These are phyloP conservation scores for Peronospora farinosa DNA, from an alignment of 352 stramenopile genomes.

Conservation along the genomic window DNA sequence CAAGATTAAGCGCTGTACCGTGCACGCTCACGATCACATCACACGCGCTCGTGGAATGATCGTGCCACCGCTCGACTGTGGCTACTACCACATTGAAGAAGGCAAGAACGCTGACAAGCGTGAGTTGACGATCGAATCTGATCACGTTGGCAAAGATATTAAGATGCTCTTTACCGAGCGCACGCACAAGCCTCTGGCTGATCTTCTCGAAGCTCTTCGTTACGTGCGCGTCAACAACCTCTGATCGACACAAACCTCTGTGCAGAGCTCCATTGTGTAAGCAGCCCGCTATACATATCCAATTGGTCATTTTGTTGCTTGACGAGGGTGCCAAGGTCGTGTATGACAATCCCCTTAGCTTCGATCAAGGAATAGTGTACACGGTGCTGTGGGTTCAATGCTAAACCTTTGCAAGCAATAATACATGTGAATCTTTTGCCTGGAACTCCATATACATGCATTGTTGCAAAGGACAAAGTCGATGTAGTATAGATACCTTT, in stretches of 20 bases:
- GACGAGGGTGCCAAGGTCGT: conserved; percentile 5
- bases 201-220: conserved; percentile 26
- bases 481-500: too few species aligned
- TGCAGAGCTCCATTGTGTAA: neutral
- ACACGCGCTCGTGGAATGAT: conserved; percentile 23
- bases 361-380: conserved; percentile 10
- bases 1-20: conserved; percentile 36
- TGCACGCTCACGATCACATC: conserved; percentile 29
- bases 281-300: conserved; percentile 7
- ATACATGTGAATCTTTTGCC: conserved; percentile 4
- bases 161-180: conserved; percentile 43
- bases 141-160: conserved; percentile 30
- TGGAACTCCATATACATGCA: neutral
- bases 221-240: conserved; percentile 25
- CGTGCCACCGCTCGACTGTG: conserved; percentile 26
- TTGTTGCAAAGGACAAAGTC: too few species aligned
- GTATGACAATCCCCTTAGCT: conserved; percentile 10
- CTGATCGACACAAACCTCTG: conserved; percentile 2
- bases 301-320: conserved; percentile 6
- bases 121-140: conserved; percentile 28
- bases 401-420: conserved; percentile 6
- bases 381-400: neutral
- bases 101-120: conserved; percentile 32
- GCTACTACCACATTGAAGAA: conserved; percentile 35
- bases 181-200: conserved; percentile 34